Evolutionary conservation across 1,139 yeast species (phyloP).

Genomic region (Zhuliangozyma blackwelliae): DNA sequence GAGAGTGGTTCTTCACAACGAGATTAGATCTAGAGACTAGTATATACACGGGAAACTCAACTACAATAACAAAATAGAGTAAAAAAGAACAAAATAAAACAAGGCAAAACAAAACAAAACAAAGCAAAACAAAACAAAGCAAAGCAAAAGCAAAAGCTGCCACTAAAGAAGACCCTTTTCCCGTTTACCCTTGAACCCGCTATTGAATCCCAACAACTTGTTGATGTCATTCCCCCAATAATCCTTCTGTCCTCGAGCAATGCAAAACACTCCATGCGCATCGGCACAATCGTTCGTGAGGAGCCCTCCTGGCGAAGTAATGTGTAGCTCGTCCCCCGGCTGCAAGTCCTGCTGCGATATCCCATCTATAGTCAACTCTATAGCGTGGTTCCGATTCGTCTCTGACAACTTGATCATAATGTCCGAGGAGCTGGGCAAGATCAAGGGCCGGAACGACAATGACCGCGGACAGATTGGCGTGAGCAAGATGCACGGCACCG

Average conservation of each 20-base stretch:
- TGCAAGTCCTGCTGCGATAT: constrained; percentile 62
- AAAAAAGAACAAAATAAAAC: too few relatives aligned
- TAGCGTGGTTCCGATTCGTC: constrained; percentile 31
- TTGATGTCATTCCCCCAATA: constrained; percentile 84
- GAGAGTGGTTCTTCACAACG: too few relatives aligned
- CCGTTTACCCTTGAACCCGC: constrained; percentile 49
- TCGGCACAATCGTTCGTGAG: constrained; percentile 36
- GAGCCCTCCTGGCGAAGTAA: constrained; percentile 28
- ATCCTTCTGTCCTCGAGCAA: constrained; percentile 75
- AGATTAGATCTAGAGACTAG: too few relatives aligned
- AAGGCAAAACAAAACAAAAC: too few relatives aligned
- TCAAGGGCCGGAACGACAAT: constrained; percentile 78
- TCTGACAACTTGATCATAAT: constrained; percentile 65
- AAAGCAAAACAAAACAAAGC: too few relatives aligned
- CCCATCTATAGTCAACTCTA: constrained; percentile 76
- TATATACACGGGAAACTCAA: too few relatives aligned
- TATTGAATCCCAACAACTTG: constrained; percentile 82
- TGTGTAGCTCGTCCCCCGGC: constrained; percentile 77
- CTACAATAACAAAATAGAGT: too few relatives aligned
- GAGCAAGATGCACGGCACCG: constrained; percentile 73
- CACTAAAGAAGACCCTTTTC: constrained; percentile 1
- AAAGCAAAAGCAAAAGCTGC: too few relatives aligned
- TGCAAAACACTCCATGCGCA: constrained; percentile 78
- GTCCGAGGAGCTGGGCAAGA: constrained; percentile 70
- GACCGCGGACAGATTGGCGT: constrained; percentile 93